Base-by-base conservation (phyloP, 208 protist genomes). In the Acanthamoeba royreba region DNA sequence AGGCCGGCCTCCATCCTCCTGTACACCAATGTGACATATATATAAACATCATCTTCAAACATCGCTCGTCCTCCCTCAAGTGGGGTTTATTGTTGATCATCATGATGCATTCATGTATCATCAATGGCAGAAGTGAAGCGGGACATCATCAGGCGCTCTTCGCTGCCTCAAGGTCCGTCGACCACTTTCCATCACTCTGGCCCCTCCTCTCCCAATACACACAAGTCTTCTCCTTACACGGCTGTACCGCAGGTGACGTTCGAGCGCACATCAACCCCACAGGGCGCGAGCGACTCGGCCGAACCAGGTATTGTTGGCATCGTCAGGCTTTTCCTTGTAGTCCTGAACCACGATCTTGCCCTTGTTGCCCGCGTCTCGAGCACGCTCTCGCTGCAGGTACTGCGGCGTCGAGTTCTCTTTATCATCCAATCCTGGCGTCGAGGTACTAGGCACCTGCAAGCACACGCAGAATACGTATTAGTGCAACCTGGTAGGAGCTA, bases 341-440 rank as follows among this genome's bases (percentile, higher is more conserved):
- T 85, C 74, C n/a, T 85, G 74, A 22, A 46, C 38, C n/a, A 85
- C 74, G 42, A 85, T 85, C 74, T 85, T 85, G 74, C 74, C 74
- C 74, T 85, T 85, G 74, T 85, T 85, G 38, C 74, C 74, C 42
- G 74, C 43, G 25, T 85, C 74, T n/a, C 43, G 31, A 2, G 43
- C 53, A 40, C 74, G 46, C 25, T 85, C 74, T 4, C 74, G 74
- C 74, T 85, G 74, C 17, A 85, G 43, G 74, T 85, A 85, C 74
- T 85, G 74, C 2, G 74, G 74, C 25, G 74, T 55, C 3, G 74
- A 46, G 43, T 85, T 85, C 28, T 85, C 74, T 45, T 85, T 85
- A 45, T 85, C 74, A 33, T 85, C 74, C 43, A 85, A 28, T 15
- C 74, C 74, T 0, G 74, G 74, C 74, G 53, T 85, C 25, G 74